phyloP scores from a whole-genome alignment of 2,329 filamentous ascomycete species.

The Mollisiaceae sp. region DNA sequence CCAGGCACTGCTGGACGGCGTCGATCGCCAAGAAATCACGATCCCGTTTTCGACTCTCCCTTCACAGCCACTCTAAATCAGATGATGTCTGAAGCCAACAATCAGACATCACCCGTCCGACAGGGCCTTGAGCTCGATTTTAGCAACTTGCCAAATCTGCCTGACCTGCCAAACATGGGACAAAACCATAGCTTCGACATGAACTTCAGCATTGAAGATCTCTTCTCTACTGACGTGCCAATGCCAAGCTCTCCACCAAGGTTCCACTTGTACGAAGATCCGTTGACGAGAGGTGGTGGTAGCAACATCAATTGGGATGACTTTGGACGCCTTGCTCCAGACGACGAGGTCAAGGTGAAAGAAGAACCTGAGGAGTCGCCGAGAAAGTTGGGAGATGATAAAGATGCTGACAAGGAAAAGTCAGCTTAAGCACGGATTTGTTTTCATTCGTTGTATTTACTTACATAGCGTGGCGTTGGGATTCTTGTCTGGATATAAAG shows the following conservation, averaged over 20 bases:
- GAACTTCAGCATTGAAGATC: slow-evolving; percentile 45
- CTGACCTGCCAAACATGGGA: slow-evolving; percentile 36
- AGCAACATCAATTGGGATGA: slow-evolving; percentile 37
- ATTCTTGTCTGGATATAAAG: slow-evolving; percentile 12
- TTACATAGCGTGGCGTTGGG: slow-evolving; percentile 37
- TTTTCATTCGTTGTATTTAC: slow-evolving; percentile 19
- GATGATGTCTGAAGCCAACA: slow-evolving; percentile 41
- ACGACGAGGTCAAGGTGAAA: slow-evolving; percentile 29
- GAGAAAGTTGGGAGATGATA: slow-evolving; percentile 18
- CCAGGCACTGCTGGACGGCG: slow-evolving; percentile 26
- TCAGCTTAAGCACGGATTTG: background rate
- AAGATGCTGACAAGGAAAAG: slow-evolving; percentile 12
- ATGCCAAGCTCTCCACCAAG: slow-evolving; percentile 53
- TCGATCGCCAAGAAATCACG: slow-evolving; percentile 38
- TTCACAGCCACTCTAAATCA: slow-evolving; percentile 43
- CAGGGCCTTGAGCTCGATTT: slow-evolving; percentile 41
- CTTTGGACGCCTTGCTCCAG: slow-evolving; percentile 29
- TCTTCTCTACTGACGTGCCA: slow-evolving; percentile 49
- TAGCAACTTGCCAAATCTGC: slow-evolving; percentile 37
- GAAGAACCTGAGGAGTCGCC: slow-evolving; percentile 31
- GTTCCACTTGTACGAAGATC: slow-evolving; percentile 43
- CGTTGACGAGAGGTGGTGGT: slow-evolving; percentile 21
- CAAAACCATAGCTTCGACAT: slow-evolving; percentile 26
- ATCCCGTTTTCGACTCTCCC: slow-evolving; percentile 42
- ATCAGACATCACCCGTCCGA: slow-evolving; percentile 37